phyloP scores from a whole-genome alignment of 1,284 basidiomycete genomes.

The Phellopilus nigrolimitatus region DNA sequence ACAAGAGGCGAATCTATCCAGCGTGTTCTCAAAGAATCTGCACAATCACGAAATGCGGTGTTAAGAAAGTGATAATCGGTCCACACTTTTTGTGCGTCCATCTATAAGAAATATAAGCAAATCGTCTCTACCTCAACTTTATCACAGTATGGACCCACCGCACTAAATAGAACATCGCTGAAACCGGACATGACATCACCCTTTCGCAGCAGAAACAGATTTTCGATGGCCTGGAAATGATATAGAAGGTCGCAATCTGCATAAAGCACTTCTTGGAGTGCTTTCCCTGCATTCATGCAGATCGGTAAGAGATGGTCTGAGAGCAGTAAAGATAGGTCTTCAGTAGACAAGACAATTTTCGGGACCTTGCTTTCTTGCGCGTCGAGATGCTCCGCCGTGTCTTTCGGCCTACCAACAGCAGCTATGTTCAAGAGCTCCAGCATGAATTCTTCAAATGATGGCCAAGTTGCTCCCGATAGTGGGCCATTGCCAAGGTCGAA shows the following conservation, averaged over 20 bases:
- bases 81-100: slow-evolving; percentile 69
- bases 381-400: neutral
- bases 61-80: slow-evolving; percentile 82
- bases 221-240: slow-evolving; percentile 71
- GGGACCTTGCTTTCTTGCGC: neutral
- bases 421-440: neutral
- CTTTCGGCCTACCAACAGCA: too few relatives aligned
- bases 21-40: slow-evolving; percentile 42
- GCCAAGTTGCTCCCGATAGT: slow-evolving; percentile 32
- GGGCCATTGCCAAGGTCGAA: slow-evolving; percentile 13
- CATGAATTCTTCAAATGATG: slow-evolving; percentile 24
- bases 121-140: neutral
- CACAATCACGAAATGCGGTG: slow-evolving; percentile 65
- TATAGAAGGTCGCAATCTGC: slow-evolving; percentile 67
- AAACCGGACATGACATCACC: slow-evolving; percentile 74
- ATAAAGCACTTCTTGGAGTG: slow-evolving; percentile 54
- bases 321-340: slow-evolving; percentile 51
- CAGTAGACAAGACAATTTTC: slow-evolving; percentile 21
- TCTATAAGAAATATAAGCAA: slow-evolving; percentile 40
- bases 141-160: slow-evolving; percentile 45
- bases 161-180: slow-evolving; percentile 62
- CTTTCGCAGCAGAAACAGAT: slow-evolving; percentile 66
- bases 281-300: slow-evolving; percentile 51
- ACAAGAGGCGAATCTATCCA: slow-evolving; percentile 73
- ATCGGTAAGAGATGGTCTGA: slow-evolving; percentile 58